These are phyloP conservation scores for Rhododendron griersonianum DNA, from an alignment of 148 eudicot species.

Conservation along the genomic window DNA sequence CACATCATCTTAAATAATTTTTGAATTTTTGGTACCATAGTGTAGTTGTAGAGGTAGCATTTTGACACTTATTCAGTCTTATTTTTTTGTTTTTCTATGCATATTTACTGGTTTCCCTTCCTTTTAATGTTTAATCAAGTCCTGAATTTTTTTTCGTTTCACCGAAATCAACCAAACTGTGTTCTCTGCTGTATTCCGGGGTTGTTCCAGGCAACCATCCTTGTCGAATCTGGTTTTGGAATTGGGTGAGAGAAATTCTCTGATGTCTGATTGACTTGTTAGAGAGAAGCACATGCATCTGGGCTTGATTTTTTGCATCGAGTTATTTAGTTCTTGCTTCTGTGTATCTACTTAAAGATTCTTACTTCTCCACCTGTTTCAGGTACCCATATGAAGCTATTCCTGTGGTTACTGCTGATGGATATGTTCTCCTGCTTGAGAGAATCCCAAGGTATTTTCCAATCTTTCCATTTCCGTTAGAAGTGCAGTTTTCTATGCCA, in stretches of 20 bases:
- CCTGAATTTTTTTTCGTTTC: neutral
- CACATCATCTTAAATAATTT: neutral
- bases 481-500: neutral
- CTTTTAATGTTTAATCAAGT: neutral
- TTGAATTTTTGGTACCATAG: neutral
- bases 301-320: neutral
- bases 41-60: neutral
- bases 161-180: neutral
- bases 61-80: neutral
- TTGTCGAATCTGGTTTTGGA: slow-evolving; percentile 1
- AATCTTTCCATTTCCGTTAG: neutral
- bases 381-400: slow-evolving; percentile 99
- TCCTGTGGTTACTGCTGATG: slow-evolving; percentile 84
- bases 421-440: slow-evolving; percentile 87
- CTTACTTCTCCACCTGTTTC: slow-evolving; percentile 5
- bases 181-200: neutral
- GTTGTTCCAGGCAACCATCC: neutral
- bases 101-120: neutral
- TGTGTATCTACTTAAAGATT: neutral
- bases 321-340: neutral
- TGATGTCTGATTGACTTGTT: neutral
- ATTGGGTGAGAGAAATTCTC: neutral
- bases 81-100: neutral
- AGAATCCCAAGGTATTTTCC: slow-evolving; percentile 81
- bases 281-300: neutral